Conservation (phyloP, 306 rosid genomes). For the Acacia acuminata region DNA sequence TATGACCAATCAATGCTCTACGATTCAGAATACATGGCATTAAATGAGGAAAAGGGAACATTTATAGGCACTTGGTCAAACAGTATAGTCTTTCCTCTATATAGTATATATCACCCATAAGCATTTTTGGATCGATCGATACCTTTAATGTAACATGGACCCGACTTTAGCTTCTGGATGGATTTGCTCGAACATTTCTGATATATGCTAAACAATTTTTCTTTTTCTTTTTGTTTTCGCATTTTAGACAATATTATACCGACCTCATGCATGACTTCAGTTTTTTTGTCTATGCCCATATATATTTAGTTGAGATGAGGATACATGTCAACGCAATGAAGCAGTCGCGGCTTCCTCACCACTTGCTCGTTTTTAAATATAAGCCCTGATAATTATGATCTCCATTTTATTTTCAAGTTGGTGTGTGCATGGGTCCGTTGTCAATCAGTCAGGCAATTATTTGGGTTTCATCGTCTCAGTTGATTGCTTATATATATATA, state of each 20-base stretch:
- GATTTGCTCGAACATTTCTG: not conserved
- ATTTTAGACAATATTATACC: not conserved
- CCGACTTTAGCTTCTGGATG: not conserved
- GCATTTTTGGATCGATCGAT: not conserved
- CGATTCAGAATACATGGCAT: not conserved
- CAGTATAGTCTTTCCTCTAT: not conserved
- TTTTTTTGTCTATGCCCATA: not conserved
- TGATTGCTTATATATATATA: not conserved
- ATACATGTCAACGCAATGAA: not conserved
- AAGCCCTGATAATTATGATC: not conserved
- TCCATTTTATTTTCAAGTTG: constrained; percentile 4
- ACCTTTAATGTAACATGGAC: not conserved
- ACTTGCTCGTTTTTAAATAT: not conserved
- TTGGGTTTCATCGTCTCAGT: not conserved
- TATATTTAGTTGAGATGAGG: not conserved
- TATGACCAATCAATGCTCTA: not conserved
- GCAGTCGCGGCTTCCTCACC: not conserved
- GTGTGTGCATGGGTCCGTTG: not conserved
- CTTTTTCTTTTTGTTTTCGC: no score
- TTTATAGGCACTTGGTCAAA: not conserved
- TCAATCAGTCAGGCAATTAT: not conserved
- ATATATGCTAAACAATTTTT: no score
- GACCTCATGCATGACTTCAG: not conserved
- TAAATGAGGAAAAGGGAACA: not conserved
- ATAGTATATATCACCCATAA: not conserved